phyloP scores from a whole-genome alignment of 169 alveolate genomes.

The Plasmodium berghei region DNA sequence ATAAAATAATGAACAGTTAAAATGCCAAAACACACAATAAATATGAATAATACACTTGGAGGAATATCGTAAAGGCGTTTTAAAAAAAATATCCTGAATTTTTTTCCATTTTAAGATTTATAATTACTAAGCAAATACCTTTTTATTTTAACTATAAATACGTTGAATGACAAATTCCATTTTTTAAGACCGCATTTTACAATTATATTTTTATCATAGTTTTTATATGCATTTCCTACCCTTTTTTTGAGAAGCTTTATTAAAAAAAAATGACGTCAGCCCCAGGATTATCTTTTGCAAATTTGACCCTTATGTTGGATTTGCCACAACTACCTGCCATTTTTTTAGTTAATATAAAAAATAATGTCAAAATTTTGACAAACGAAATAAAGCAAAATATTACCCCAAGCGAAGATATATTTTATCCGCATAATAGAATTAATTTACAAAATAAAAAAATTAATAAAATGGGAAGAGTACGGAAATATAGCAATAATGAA shows the following conservation, averaged over 20 bases:
- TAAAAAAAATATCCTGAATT: too few species aligned
- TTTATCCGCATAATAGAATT: conserved; percentile 86
- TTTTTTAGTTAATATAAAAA: conserved; percentile 83
- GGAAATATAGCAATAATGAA: conserved; percentile 79
- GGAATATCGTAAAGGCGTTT: too few species aligned
- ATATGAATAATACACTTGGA: too few species aligned
- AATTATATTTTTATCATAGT: too few species aligned
- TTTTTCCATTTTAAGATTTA: too few species aligned
- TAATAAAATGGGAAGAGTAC: conserved; percentile 85
- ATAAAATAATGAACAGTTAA: too few species aligned
- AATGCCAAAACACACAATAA: too few species aligned
- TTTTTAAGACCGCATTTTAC: too few species aligned
- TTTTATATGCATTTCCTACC: too few species aligned
- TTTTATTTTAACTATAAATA: too few species aligned
- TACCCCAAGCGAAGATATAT: conserved; percentile 76
- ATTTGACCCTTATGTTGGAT: conserved; percentile 84
- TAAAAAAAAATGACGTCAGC: conserved; percentile 58
- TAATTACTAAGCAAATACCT: too few species aligned
- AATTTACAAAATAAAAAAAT: conserved; percentile 79
- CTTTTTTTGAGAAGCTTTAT: neutral
- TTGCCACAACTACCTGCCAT: conserved; percentile 89
- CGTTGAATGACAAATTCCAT: too few species aligned
- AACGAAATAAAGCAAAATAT: conserved; percentile 48
- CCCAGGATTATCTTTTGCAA: conserved; percentile 85
- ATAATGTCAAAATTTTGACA: conserved; percentile 75